Base-by-base conservation (phyloP, 345 rosid species). In the Arabis alpina region DNA sequence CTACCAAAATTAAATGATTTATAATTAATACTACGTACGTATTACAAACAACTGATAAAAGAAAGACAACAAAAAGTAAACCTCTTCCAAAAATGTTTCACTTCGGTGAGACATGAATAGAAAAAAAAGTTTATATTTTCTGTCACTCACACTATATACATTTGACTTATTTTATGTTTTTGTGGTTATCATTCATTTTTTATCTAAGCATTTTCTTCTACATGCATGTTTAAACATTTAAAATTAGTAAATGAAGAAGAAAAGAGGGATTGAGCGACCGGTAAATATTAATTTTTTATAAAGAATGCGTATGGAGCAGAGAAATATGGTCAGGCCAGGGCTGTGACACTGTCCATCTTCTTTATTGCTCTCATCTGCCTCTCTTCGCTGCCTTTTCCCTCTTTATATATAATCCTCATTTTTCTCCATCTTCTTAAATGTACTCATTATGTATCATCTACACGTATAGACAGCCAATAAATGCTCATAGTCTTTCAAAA, bases 241-340 rank as follows among this genome's bases (percentile, higher is more conserved):
- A 2, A 36, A 36, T 1, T 8, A 36, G 40, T 36, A 36, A 36
- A 36, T 36, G 10, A 36, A 48, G 36, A 11, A 45, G 23, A 32
- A 43, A 16, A 67, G 30, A 6, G 36, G 53, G 44, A 41, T 52
- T 42, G 61, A 36, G 50, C 28, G 62, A 43, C 47, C 45, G 5
- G 6, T 54, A 54, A 63, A 11, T 43, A 44, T 61, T 1, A 28
- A 41, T 53, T n/a, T 42, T 32, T 13, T 24, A 54, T 3, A 54
- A 62, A 62, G 54, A 49, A 62, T 54, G 12, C 49, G 8, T 37
- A 16, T 61, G 41, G 70, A 72, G 52, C 49, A 64, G 77, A 64
- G 71, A 57, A 73, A 64, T 64, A 73, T 56, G 71, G 71, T 73
- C 77, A 73, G 60, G 67, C 55, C 77, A 73, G 53, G 77, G 72